phyloP scores from a whole-genome alignment of 805 yeast genomes.

The Pichia paraexigua region DNA sequence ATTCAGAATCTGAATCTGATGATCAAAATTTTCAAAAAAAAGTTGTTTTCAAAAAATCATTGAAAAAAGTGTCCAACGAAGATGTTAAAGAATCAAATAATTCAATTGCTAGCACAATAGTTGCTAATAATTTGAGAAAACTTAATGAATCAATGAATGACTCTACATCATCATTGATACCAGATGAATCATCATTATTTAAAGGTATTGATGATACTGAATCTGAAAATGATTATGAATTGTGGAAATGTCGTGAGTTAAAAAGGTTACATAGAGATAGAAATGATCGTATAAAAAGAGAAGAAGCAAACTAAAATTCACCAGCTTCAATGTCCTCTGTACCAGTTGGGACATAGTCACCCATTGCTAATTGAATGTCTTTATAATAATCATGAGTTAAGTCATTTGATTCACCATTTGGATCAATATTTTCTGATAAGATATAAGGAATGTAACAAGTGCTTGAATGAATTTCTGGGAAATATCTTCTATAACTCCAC shows the following conservation, averaged over 20 bases:
- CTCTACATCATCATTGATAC: neutral
- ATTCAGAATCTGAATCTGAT: neutral
- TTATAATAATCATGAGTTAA: slow-evolving; percentile 7
- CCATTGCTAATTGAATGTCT: slow-evolving; percentile 5
- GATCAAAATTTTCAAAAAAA: neutral
- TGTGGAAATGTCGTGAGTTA: slow-evolving; percentile 30
- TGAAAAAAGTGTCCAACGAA: neutral
- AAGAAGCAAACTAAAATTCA: slow-evolving; percentile 12
- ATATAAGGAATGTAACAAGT: slow-evolving; percentile 35
- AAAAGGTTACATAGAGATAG: slow-evolving; percentile 27
- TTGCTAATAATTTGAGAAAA: neutral
- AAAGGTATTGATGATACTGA: slow-evolving; percentile 46
- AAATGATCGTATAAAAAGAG: slow-evolving; percentile 17
- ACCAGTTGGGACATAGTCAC: slow-evolving; percentile 8
- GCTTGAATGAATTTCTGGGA: slow-evolving; percentile 33
- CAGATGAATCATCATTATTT: slow-evolving; percentile 4
- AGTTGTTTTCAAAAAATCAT: neutral
- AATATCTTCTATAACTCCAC: slow-evolving; percentile 47
- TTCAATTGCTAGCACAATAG: neutral
- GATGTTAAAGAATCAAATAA: neutral
- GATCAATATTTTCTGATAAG: slow-evolving; percentile 10
- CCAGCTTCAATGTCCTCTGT: slow-evolving; percentile 11
- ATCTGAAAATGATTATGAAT: slow-evolving; percentile 33
- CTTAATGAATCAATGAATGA: neutral
- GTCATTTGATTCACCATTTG: neutral